These are phyloP conservation scores for Colletotrichum simmondsii DNA, from an alignment of 2,329 filamentous ascomycete genomes.

Conservation along the genomic window DNA sequence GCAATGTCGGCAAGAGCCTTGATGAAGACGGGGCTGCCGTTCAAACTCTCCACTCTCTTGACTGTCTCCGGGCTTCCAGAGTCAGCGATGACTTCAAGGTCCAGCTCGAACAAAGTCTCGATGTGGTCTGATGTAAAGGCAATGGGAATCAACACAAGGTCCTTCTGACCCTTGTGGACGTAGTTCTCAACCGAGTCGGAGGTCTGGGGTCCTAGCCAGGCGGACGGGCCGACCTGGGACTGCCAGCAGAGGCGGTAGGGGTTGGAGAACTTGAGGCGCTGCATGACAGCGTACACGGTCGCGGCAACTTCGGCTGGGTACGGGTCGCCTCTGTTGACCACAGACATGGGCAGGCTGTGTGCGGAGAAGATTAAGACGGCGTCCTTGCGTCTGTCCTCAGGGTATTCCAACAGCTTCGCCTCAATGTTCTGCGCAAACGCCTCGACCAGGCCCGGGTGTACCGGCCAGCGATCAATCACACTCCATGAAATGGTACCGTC, in stretches of 20 bases:
- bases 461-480: slow-evolving; percentile 97
- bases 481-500: slow-evolving; percentile 90
- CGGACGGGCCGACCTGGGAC: slow-evolving; percentile 93
- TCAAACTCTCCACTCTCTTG: slow-evolving; percentile 91
- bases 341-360: slow-evolving; percentile 95
- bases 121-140: slow-evolving; percentile 99
- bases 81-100: slow-evolving; percentile 94
- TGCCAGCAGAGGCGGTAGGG: slow-evolving; percentile 97
- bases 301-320: slow-evolving; percentile 96
- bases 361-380: slow-evolving; percentile 94
- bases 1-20: slow-evolving; percentile 89
- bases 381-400: slow-evolving; percentile 79
- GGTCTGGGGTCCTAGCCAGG: slow-evolving; percentile 96
- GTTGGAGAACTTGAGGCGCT: slow-evolving; percentile 86
- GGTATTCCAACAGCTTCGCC: slow-evolving; percentile 84
- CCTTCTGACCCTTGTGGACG: slow-evolving; percentile 89
- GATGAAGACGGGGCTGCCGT: slow-evolving; percentile 92
- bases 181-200: slow-evolving; percentile 88
- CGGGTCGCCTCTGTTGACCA: slow-evolving; percentile 94
- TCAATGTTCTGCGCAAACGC: slow-evolving; percentile 95
- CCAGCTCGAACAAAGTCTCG: slow-evolving; percentile 94
- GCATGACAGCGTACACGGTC: slow-evolving; percentile 97
- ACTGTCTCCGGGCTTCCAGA: slow-evolving; percentile 81
- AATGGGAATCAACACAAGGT: slow-evolving; percentile 91
- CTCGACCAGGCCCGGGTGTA: slow-evolving; percentile 89